Conservation (phyloP, 805 yeast genomes). For the Wickerhamomyces kurtzmanii region DNA sequence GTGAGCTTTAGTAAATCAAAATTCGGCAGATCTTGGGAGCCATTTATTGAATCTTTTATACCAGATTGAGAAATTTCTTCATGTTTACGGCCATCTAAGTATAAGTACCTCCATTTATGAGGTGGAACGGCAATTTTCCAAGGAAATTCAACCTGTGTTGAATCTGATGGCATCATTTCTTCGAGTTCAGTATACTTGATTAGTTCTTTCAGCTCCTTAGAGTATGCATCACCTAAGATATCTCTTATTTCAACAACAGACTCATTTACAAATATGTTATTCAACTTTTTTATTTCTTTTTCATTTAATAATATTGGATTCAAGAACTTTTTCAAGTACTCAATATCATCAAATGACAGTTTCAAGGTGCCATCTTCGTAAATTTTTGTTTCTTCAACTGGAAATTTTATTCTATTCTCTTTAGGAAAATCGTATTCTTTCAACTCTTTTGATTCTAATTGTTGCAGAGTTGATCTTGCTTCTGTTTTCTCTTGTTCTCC, state of each 20-base stretch:
- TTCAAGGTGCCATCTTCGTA: no score
- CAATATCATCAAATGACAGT: conserved; percentile 9
- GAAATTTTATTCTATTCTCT: conserved; percentile 34
- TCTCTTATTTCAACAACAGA: conserved; percentile 60
- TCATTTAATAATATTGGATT: conserved; percentile 39
- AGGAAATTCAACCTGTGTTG: conserved; percentile 50
- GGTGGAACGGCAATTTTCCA: conserved; percentile 94
- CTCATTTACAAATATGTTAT: conserved; percentile 47
- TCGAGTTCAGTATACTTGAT: conserved; percentile 55
- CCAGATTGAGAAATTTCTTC: conserved; percentile 20
- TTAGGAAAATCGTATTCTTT: conserved; percentile 81
- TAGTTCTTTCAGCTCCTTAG: conserved; percentile 31
- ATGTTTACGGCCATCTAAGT: conserved; percentile 55
- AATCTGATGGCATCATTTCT: conserved; percentile 43
- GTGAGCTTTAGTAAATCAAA: conserved; percentile 26
- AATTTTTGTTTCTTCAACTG: conserved; percentile 26
- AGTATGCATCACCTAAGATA: conserved; percentile 49
- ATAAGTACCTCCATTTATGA: conserved; percentile 82
- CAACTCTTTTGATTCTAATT: conserved; percentile 63
- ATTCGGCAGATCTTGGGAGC: conserved; percentile 44
- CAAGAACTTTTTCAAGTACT: conserved; percentile 42
- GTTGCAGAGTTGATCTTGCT: conserved; percentile 69
- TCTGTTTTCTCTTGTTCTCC: conserved; percentile 80
- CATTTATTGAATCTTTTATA: conserved; percentile 22
- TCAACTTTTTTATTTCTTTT: conserved; percentile 30